Base-by-base conservation (phyloP, 2,329 filamentous ascomycete species). In the Calonectria naviculata region DNA sequence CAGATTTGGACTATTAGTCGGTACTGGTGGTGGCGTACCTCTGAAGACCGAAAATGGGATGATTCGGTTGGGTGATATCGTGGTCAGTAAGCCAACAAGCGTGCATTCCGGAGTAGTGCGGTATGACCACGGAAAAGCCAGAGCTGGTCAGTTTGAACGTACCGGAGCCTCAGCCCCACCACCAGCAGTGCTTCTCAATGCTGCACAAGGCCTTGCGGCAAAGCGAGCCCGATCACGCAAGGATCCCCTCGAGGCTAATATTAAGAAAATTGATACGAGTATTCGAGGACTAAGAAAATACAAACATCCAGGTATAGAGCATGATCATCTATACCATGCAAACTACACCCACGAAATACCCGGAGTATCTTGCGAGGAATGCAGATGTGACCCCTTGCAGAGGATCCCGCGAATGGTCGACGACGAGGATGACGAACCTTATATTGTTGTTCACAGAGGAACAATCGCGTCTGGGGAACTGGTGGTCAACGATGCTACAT, bases 1-100 rank as follows among this genome's bases (percentile, higher is more conserved):
- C 13, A 71, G 71, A 26, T 73, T 71, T 29, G 71, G 70, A 17
- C 58, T 79, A 6, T 60, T 76, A 65, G 76, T 78, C 24, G 78
- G 76, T n/a, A 75, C 76, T 54, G 76, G 77, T 19, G 74, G 75
- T 36, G 77, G 76, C 8, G 71, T 73, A 4, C 77, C 75, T 10
- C 54, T 68, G 12, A 60, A 54, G 46, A 74, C 72, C 13, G 65
- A 77, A 44, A 54, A 70, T 31, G 73, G 73, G 17, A 70, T 71
- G 70, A 68, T 78, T 21, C 75, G 77, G 9, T 71, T 78, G 2
- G 77, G 77, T 4, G 66, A 78, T 64, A 68, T 78, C 6, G 74
- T 78, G 3, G 75, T 78, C 4, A 74, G 75, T 49, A 63, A 72
- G 47, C 72, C 71, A 29, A 61, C 70, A 6, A 67, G 67, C n/a